Evolutionary conservation across 177 flowering plant genomes (phyloP), one percentile per base, ranked within the genome.

Genomic region (Vitis hybrid): DNA sequence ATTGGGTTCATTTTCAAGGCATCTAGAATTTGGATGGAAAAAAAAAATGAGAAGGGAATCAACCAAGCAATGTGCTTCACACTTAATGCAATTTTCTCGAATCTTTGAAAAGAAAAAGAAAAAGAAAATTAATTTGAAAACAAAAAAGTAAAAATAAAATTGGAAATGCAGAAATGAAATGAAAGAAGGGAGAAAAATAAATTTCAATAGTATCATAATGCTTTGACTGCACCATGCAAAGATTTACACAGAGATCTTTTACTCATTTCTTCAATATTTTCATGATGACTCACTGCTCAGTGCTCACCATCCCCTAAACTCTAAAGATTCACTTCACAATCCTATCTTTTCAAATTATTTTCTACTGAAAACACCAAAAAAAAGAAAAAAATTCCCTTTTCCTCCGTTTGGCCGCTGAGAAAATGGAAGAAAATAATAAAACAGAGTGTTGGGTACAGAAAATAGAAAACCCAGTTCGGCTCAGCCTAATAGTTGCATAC

Each of bases 271-370:
- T 64, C 68, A 68, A 50, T 11, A 52, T 57, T 51, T 16, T 74
- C 75, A 78, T 74, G 13, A 78, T 74, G 77, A 64, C 69, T 70
- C 69, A 71, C 45, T 20, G 22, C 20, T 51, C 67, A 54, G 59
- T 50, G 53, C 9, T 56, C 51, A 66, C 66, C 63, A 39, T 39
- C 48, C 48, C 48, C 48, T 39, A 39, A 39, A 39, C 48, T 39
- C 48, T 39, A 39, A 39, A 39, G 48, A 39, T 16, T 14, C 15
- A 14, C 9, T 16, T 14, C 65, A 63, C 49, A 34, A 61, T 19
- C 4, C 63, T 60, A 59, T 60, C 16, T 19, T 39, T 11, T 61
- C 22, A 15, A 8, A 61, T 39, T 61, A 9, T 12, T 59, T 9
- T 29, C 14, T 61, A 34, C 45, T 26, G 5, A 31, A n/a, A 18